Evolutionary conservation across 2,329 filamentous ascomycete genomes (phyloP), one percentile per base, ranked within the genome.

Genomic region (Penicillium fuscoglaucum): DNA sequence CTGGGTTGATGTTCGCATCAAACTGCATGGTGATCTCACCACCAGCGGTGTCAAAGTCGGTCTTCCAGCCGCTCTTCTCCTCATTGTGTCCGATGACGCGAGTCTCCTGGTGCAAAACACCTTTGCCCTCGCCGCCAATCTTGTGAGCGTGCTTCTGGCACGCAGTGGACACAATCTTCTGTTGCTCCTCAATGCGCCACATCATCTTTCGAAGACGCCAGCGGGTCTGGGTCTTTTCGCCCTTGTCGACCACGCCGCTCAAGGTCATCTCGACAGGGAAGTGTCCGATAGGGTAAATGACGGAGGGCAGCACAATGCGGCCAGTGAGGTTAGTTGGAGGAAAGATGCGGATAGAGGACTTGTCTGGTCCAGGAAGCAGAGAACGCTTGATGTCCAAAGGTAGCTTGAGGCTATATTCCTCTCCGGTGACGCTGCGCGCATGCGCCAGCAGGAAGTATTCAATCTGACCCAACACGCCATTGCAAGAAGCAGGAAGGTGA

Each of bases 311-410:
- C 68, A 91, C 87, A 62, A 95, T 89, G 70, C 87, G 88, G 58
- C 91, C 90, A 65, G 91, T 93, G 69, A 99, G 88, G 77, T 96
- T 95, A 66, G 95, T 99, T 0, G 95, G 93, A 48, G 93, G 95
- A 78, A 99, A 99, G 70, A 98, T 90, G 70, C 93, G 91, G 62
- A 96, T 87, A 17, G 90, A 96, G 76, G 93, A 88, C 77, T 96
- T 93, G 61, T 96, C 91, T 53, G 84, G 82, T 49, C 91, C 90
- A 3, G 90, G 86, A 53, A 89, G 83, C 28, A 98, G 85, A 35
- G 92, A 90, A 61, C 93, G 90, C 78, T 88, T 88, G 66, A 98
- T 84, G 55, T 87, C 82, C 45, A 98, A 80, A 10, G 84, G 83
- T 68, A 87, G 85, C 61, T 85, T 83, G 68, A 91, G 84, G 66